phyloP scores from a whole-genome alignment of 805 yeast species.

The Yueomyces sp. region DNA sequence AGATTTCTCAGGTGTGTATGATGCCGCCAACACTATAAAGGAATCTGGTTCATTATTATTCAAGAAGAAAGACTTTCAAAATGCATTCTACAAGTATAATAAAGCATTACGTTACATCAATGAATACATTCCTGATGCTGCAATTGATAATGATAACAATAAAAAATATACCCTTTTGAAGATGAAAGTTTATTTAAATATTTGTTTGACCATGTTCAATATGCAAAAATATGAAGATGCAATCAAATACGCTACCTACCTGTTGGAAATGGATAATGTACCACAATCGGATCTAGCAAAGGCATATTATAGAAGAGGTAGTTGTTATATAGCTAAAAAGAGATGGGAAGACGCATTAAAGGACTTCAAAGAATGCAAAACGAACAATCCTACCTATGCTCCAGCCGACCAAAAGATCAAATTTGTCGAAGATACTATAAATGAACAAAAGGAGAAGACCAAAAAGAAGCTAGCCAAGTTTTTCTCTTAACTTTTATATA shows the following conservation, averaged over 20 bases:
- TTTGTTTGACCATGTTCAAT: conserved; percentile 43
- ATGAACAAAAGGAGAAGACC: conserved; percentile 34
- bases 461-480: conserved; percentile 50
- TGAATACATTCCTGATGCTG: conserved; percentile 61
- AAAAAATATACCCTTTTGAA: conserved; percentile 35
- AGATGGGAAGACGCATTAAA: conserved; percentile 37
- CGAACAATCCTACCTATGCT: conserved; percentile 35
- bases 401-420: conserved; percentile 33
- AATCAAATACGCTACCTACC: conserved; percentile 39
- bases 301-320: conserved; percentile 44
- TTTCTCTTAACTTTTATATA: conserved; percentile 21
- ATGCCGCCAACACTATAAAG: conserved; percentile 44
- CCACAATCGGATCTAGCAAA: conserved; percentile 37
- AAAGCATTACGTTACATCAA: conserved; percentile 58
- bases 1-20: conserved; percentile 36
- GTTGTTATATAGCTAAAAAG: conserved; percentile 29
- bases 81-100: conserved; percentile 48
- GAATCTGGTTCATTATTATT: conserved; percentile 52
- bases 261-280: conserved; percentile 37
- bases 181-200: conserved; percentile 32
- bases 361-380: conserved; percentile 32
- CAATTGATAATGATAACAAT: conserved; percentile 39
- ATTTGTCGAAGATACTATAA: conserved; percentile 28
- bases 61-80: conserved; percentile 35
- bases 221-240: conserved; percentile 35